Conservation (phyloP, 208 protist species). For the Trichomonas tenax region DNA sequence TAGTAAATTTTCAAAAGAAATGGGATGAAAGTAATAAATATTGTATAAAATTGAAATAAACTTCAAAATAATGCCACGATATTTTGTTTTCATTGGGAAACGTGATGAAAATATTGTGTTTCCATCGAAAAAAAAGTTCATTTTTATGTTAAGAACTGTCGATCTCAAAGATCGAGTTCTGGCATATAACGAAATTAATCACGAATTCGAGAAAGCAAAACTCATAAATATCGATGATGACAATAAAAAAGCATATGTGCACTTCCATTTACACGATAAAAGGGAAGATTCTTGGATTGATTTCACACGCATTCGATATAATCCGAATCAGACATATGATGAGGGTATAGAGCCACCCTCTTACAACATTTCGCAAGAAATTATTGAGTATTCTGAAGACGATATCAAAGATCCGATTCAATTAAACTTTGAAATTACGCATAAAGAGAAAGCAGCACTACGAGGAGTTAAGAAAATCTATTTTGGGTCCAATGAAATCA, state of each 20-base stretch:
- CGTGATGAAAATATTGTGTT: no score
- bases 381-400: background rate
- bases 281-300: background rate
- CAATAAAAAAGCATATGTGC: background rate
- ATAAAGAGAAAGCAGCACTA: background rate
- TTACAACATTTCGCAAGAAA: background rate
- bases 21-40: no score
- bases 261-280: background rate
- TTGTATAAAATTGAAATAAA: no score
- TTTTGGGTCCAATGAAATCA: background rate
- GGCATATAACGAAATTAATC: background rate
- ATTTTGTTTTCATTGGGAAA: no score
- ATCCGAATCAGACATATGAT: background rate
- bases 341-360: background rate
- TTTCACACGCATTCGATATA: background rate
- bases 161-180: background rate
- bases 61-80: no score
- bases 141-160: background rate
- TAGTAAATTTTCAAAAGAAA: no score
- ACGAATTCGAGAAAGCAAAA: background rate
- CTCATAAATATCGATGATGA: background rate
- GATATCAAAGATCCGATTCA: background rate
- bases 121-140: no score
- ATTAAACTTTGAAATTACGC: background rate
- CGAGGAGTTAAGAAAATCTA: background rate